Evolutionary conservation across 2,329 filamentous ascomycete genomes (phyloP).

Genomic region (Calycina herbarum): DNA sequence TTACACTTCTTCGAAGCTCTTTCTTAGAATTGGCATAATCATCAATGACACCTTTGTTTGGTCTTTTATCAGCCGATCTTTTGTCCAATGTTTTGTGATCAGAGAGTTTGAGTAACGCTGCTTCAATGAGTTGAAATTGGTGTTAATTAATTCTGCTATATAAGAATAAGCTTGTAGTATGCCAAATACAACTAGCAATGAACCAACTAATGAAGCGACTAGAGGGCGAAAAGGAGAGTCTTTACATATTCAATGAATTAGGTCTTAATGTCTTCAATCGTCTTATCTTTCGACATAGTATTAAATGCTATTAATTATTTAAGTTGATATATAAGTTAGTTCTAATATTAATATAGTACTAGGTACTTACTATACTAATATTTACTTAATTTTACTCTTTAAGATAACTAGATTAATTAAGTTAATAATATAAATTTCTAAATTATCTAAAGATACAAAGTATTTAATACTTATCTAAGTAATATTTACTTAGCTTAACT

Average conservation of each 20-base stretch:
- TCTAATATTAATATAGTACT: too few species aligned
- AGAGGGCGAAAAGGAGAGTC: slow-evolving; percentile 20
- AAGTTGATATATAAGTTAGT: too few species aligned
- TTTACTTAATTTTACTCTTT: too few species aligned
- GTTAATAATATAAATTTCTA: too few species aligned
- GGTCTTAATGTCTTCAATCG: slow-evolving; percentile 16
- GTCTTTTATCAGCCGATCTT: not conserved
- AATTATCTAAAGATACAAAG: too few species aligned
- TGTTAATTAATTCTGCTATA: not conserved
- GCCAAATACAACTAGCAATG: not conserved
- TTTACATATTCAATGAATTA: slow-evolving; percentile 18
- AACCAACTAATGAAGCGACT: slow-evolving; percentile 20
- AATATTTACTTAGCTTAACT: too few species aligned
- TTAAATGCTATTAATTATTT: slow-evolving; percentile 8
- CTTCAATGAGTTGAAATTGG: not conserved
- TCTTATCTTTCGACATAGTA: slow-evolving; percentile 13
- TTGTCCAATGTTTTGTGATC: not conserved
- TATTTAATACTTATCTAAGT: too few species aligned
- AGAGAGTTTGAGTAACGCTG: not conserved
- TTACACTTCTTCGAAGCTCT: not conserved
- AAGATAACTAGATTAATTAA: too few species aligned
- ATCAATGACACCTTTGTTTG: not conserved
- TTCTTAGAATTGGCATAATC: not conserved
- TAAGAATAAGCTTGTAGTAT: not conserved
- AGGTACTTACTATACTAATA: too few species aligned